Evolutionary conservation across 2,329 filamentous ascomycete genomes (phyloP), one percentile per base, ranked within the genome.

Genomic region (Fusarium nematophilum): DNA sequence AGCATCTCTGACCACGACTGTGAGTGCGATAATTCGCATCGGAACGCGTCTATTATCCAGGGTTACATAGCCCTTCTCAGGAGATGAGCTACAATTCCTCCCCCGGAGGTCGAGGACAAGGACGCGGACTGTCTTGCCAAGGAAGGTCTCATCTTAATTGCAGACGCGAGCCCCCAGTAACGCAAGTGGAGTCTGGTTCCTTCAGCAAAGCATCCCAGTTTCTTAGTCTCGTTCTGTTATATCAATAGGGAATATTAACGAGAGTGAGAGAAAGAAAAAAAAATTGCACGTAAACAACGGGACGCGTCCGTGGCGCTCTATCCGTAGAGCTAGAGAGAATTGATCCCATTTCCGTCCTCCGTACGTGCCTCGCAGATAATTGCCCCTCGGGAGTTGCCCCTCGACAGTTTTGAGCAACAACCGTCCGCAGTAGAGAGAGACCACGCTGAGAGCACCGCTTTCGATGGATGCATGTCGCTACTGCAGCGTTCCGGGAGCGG

Each of bases 71-170:
- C 53, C 48, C 47, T 51, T 58, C 26, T 36, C 18, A 26, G 57
- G 40, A 40, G 51, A 44, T 15, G 38, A 50, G 31, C 42, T 62
- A 76, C 65, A 68, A 71, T 64, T 62, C 53, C 59, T 64, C 66
- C 57, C 64, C 54, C 57, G 65, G 67, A 57, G 26, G 44, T 2
- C 39, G 56, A 29, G 21, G 21, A 21, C 21, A 21, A 21, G 21
- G 21, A 21, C 21, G 21, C n/a, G 26, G 70, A 33, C 57, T 42
- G 42, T 57, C 45, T 38, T 54, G 62, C 58, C 53, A 66, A 68
- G 63, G 61, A 50, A 59, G 46, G 65, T 64, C 67, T 69, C 67
- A 70, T 70, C 59, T 69, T 69, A 67, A 67, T 65, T 66, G 63
- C 55, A 56, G 55, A 45, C 38, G 51, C 47, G 46, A 64, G 53